Evolutionary conservation across 1,139 yeast genomes (phyloP), one percentile per base, ranked within the genome.

Genomic region (Protomyces inundatus): DNA sequence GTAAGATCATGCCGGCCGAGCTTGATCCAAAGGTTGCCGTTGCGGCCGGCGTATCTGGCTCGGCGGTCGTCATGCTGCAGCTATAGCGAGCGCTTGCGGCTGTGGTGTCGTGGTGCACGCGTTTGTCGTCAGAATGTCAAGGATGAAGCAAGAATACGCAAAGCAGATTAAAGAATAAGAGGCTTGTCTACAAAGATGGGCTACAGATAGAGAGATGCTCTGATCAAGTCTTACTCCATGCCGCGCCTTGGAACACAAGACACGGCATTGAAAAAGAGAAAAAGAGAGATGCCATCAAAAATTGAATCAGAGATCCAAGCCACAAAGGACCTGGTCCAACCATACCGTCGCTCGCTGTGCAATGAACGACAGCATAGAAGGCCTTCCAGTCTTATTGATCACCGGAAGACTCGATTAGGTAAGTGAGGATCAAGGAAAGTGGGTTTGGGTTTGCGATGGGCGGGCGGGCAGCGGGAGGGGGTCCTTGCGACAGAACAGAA

Each of bases 1-100:
- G 90, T 3, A 83, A 73, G 12, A 75, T 76, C 9, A 82, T 71
- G 32, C 80, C 81, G 10, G 61, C 34, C 6, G 40, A 35, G 37
- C n/a, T 40, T 33, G 58, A 50, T 12, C 57, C 46, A n/a, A 63
- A 51, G 34, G 10, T 7, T n/a, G n/a, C 12, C 12, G 54, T 30
- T 33, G 36, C 12, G 7, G 36, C 37, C 32, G 53, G 37, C 14
- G 16, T 23, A 14, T 14, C 35, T 4, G 10, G 36, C 10, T 52
- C 55, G 14, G 32, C 34, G n/a, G 55, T 34, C 16, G 37, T 34
- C 53, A 50, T 50, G 53, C 12, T 12, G 37, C 14, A 1, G 36
- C n/a, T 50, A 2, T 1, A 23, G 23, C 23, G 23, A 23, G 23
- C 23, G 23, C 23, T 23, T 23, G 1, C 1, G 23, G 23, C 23